Percentiles rank a stretch among this genome's conserved stretches.
Evolutionary conservation across 345 rosid species (phyloP).

Genomic region (Populus ilicifolia): DNA sequence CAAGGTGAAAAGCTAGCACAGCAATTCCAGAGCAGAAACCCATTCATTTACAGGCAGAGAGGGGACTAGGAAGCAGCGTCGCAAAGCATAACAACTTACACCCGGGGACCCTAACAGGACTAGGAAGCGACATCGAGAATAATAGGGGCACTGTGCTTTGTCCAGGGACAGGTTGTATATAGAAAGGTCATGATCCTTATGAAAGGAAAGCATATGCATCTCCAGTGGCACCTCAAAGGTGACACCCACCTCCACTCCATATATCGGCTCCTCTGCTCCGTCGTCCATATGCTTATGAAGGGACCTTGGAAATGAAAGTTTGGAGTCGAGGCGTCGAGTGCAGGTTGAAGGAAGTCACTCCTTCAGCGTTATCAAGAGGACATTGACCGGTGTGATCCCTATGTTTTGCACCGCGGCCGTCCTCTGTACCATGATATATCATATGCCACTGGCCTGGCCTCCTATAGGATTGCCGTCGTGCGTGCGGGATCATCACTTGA

Average conservation of each 20-base stretch:
- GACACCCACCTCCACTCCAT: too few species aligned
- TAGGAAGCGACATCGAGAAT: slow-evolving; percentile 2
- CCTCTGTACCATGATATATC: background rate
- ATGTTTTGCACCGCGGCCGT: background rate
- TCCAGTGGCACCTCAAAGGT: too few species aligned
- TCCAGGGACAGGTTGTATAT: background rate
- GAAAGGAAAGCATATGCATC: too few species aligned
- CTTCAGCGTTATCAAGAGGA: background rate
- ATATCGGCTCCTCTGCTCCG: too few species aligned
- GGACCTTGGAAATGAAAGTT: slow-evolving; percentile 3
- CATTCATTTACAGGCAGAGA: background rate
- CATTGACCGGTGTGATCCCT: background rate
- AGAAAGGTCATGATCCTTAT: background rate
- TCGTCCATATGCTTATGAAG: background rate
- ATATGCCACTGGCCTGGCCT: background rate
- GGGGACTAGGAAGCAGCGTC: background rate
- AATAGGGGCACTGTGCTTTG: background rate
- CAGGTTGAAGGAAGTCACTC: background rate
- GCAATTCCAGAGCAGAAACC: background rate
- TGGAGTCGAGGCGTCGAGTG: slow-evolving; percentile 1
- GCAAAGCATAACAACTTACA: background rate
- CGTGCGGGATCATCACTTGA: background rate
- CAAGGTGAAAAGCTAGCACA: background rate
- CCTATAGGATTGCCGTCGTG: background rate
- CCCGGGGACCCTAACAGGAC: background rate